Percentiles rank a stretch among this genome's conserved stretches.
phyloP scores from a whole-genome alignment of 371 early-diverging fungal species.

The Fennellomyces sp. region DNA sequence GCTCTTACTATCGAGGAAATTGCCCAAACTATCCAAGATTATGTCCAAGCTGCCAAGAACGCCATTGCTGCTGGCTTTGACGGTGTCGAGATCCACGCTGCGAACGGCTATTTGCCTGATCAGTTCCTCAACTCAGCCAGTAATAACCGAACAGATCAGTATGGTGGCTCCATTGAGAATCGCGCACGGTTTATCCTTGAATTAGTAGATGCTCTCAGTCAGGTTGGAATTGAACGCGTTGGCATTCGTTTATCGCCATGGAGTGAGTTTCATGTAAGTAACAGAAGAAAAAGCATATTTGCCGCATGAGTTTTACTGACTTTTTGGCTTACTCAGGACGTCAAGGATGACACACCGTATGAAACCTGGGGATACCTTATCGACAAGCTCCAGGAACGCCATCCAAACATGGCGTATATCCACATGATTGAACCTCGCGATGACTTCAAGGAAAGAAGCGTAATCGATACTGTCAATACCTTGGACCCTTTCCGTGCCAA shows the following conservation, averaged over 20 bases:
- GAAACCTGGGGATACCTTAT: slow-evolving; percentile 32
- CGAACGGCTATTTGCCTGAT: slow-evolving; percentile 64
- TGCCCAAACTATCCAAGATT: slow-evolving; percentile 52
- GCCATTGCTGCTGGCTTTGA: slow-evolving; percentile 60
- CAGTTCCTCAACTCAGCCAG: slow-evolving; percentile 30
- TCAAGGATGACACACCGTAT: slow-evolving; percentile 30
- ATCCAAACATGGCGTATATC: slow-evolving; percentile 30
- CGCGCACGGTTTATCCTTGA: slow-evolving; percentile 50
- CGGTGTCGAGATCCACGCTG: slow-evolving; percentile 70
- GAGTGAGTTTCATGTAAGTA: slow-evolving; percentile 9
- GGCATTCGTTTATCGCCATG: slow-evolving; percentile 22
- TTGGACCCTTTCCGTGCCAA: slow-evolving; percentile 23
- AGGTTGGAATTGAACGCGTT: slow-evolving; percentile 8
- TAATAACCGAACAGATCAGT: slow-evolving; percentile 66
- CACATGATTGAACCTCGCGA: slow-evolving; percentile 34
- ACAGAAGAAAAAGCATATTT: too few relatives aligned
- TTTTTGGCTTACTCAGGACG: slow-evolving; percentile 9
- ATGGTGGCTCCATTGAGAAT: slow-evolving; percentile 58
- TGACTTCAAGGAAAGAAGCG: not conserved
- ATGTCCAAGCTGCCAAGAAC: slow-evolving; percentile 48
- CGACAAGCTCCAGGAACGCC: slow-evolving; percentile 18
- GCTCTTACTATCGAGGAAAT: slow-evolving; percentile 73
- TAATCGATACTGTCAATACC: not conserved
- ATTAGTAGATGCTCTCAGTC: slow-evolving; percentile 34
- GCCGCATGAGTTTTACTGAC: not conserved